Percentiles rank a stretch among this genome's conserved stretches.
Conservation (phyloP, 495 filamentous ascomycete species). For the Neurospora intermedia region DNA sequence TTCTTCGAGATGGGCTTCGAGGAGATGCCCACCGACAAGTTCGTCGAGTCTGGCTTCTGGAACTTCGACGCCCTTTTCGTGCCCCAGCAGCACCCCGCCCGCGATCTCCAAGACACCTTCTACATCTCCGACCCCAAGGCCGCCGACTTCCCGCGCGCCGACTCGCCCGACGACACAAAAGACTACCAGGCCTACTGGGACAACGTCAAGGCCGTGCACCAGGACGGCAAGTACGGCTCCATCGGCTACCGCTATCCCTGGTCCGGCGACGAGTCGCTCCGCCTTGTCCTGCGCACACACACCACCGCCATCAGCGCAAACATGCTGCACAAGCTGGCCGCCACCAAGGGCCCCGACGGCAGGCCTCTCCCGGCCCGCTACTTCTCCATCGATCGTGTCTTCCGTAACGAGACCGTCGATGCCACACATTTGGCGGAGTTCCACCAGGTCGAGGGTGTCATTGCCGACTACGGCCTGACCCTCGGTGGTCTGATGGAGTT, state of each 20-base stretch:
- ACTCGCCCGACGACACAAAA: constrained; percentile 47
- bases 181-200: constrained; percentile 82
- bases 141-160: constrained; percentile 59
- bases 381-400: constrained; percentile 96
- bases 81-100: constrained; percentile 92
- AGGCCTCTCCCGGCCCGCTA: constrained; percentile 64
- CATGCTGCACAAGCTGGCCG: constrained; percentile 81
- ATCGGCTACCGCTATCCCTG: constrained; percentile 94
- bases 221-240: constrained; percentile 79
- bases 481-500: constrained; percentile 92
- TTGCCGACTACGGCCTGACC: constrained; percentile 86
- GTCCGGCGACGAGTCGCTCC: constrained; percentile 76
- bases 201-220: constrained; percentile 72
- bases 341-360: constrained; percentile 42
- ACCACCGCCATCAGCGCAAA: constrained; percentile 84
- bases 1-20: constrained; percentile 92
- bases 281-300: constrained; percentile 89
- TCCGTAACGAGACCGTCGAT: constrained; percentile 80
- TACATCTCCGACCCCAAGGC: constrained; percentile 81
- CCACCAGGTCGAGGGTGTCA: constrained; percentile 97
- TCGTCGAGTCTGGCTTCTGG: constrained; percentile 94
- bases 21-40: constrained; percentile 71
- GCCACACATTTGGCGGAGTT: constrained; percentile 96
- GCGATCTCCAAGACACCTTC: constrained; percentile 95
- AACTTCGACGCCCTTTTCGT: constrained; percentile 97